Conservation (phyloP, 2,329 filamentous ascomycete genomes). For the Phialophora expanda region DNA sequence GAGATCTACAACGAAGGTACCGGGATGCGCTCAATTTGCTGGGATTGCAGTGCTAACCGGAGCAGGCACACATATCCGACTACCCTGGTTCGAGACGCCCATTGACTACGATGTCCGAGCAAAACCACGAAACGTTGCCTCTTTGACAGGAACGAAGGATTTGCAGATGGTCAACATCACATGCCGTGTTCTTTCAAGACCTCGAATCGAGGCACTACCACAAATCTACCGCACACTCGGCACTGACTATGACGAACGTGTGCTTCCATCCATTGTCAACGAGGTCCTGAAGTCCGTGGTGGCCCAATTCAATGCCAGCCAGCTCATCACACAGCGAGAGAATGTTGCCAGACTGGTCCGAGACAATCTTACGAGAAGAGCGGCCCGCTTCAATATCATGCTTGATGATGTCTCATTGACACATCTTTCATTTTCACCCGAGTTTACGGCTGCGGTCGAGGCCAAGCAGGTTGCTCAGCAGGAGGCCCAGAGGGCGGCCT, state of each 20-base stretch:
- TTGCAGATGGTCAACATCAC: slow-evolving; percentile 99
- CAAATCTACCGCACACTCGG: slow-evolving; percentile 97
- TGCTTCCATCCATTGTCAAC: slow-evolving; percentile 96
- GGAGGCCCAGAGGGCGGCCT: slow-evolving; percentile 95
- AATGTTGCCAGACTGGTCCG: slow-evolving; percentile 89
- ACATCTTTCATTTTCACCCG: slow-evolving; percentile 71
- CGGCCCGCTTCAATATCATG: slow-evolving; percentile 95
- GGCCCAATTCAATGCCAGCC: slow-evolving; percentile 97
- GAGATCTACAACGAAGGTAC: slow-evolving; percentile 95
- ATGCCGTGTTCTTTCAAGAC: slow-evolving; percentile 95
- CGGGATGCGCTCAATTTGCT: slow-evolving; percentile 1
- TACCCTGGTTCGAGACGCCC: slow-evolving; percentile 97
- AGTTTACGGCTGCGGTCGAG: slow-evolving; percentile 72
- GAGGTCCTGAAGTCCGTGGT: slow-evolving; percentile 99
- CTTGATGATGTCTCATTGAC: slow-evolving; percentile 97
- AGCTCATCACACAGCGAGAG: slow-evolving; percentile 98
- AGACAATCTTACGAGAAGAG: slow-evolving; percentile 88
- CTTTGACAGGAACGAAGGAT: slow-evolving; percentile 97
- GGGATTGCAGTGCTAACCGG: slow-evolving; percentile 10
- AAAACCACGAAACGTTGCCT: slow-evolving; percentile 94
- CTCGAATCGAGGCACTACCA: slow-evolving; percentile 83
- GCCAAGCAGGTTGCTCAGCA: slow-evolving; percentile 77
- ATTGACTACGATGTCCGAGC: slow-evolving; percentile 98
- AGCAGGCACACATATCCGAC: slow-evolving; percentile 84
- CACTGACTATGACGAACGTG: slow-evolving; percentile 94